Conservation (phyloP, 139 green algal species). For the Mychonastes homosphaera region DNA sequence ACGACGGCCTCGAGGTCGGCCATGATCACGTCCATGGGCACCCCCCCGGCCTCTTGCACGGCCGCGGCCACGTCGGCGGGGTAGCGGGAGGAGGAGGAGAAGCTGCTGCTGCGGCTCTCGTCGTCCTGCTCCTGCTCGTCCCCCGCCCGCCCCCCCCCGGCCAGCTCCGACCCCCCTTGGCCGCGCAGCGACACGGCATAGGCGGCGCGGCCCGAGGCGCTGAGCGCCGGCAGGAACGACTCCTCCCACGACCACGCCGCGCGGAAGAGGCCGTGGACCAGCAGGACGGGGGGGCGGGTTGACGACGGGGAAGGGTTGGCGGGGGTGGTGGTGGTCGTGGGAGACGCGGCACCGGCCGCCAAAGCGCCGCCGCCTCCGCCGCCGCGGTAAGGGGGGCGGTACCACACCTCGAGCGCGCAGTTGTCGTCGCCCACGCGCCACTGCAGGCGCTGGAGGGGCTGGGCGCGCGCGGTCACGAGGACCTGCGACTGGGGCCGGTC, state of each 20-base stretch:
- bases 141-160: background rate
- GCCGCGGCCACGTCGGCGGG: background rate
- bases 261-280: constrained; percentile 16
- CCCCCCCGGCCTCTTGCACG: background rate
- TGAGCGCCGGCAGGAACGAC: constrained; percentile 4
- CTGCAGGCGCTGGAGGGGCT: no score
- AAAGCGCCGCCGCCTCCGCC: no score
- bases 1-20: constrained; percentile 17
- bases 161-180: constrained; percentile 28
- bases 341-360: no score
- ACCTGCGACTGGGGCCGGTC: no score
- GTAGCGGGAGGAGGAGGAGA: background rate
- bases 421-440: no score
- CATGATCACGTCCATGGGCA: constrained; percentile 13
- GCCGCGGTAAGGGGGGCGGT: no score
- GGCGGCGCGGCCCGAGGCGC: constrained; percentile 24
- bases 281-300: constrained; percentile 8
- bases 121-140: constrained; percentile 8
- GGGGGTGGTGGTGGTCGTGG: no score
- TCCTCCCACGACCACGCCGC: constrained; percentile 16
- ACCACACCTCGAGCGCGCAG: no score
- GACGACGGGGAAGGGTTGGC: no score
- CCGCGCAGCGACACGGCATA: constrained; percentile 43
- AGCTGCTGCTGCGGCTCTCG: no score
- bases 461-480: no score